Conservation (phyloP, 1,284 basidiomycete genomes). For the Leccinum ponderosum region DNA sequence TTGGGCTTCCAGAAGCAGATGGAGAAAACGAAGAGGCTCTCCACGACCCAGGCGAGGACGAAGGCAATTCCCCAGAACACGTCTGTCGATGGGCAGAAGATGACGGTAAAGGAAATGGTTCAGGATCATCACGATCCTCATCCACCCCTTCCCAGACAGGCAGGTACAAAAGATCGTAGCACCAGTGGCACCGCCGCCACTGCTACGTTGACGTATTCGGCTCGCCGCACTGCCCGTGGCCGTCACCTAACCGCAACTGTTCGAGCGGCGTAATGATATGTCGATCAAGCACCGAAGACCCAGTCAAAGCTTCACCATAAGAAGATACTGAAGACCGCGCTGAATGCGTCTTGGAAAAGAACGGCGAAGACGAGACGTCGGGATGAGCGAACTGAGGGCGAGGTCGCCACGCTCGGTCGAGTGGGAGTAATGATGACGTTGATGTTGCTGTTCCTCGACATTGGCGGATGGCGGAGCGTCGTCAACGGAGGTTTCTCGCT, state of each 20-base stretch:
- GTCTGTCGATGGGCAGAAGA: constrained; percentile 1
- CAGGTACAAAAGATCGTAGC: not conserved
- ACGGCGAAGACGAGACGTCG: constrained; percentile 51
- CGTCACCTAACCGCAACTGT: constrained; percentile 37
- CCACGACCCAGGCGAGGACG: constrained; percentile 1
- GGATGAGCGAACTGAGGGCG: constrained; percentile 60
- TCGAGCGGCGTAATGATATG: constrained; percentile 57
- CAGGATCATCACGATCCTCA: constrained; percentile 4
- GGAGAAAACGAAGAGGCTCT: constrained; percentile 6
- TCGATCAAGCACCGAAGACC: constrained; percentile 36
- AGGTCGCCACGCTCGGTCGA: constrained; percentile 43
- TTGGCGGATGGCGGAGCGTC: not conserved
- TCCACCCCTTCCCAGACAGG: not conserved
- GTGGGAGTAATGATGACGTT: constrained; percentile 15
- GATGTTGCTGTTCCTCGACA: not conserved
- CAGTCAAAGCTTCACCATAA: constrained; percentile 42
- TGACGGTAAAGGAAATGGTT: constrained; percentile 8
- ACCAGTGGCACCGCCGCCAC: not conserved
- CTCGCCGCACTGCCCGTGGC: not conserved
- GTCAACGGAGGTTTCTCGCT: constrained; percentile 19
- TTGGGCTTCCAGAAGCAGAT: constrained; percentile 10
- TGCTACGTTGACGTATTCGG: not conserved
- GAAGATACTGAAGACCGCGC: constrained; percentile 58
- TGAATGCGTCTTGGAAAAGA: constrained; percentile 50
- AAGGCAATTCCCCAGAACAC: constrained; percentile 7